Evolutionary conservation across 805 yeast species (phyloP).

Genomic region (Vanderwaltozyma polyspora): DNA sequence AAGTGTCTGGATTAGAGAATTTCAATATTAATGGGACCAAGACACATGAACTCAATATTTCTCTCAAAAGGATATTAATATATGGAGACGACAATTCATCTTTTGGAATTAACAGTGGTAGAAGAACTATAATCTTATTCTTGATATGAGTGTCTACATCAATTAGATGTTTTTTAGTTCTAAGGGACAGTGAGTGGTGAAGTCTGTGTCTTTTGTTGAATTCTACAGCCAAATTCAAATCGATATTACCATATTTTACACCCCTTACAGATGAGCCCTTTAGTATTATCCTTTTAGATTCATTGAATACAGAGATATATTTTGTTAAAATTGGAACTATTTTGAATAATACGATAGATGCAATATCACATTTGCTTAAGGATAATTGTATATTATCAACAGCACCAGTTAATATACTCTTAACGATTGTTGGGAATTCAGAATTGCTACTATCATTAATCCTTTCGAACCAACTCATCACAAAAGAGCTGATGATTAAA

Average conservation of each 20-base stretch:
- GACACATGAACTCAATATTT: constrained; percentile 50
- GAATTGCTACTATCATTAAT: constrained; percentile 27
- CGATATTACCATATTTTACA: constrained; percentile 20
- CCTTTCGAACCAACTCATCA: constrained; percentile 43
- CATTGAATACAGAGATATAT: constrained; percentile 45
- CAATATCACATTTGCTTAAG: constrained; percentile 36
- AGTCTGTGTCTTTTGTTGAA: constrained; percentile 31
- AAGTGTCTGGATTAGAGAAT: constrained; percentile 62
- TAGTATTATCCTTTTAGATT: constrained; percentile 28
- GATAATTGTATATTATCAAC: constrained; percentile 34
- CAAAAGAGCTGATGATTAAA: constrained; percentile 41
- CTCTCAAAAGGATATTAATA: constrained; percentile 43
- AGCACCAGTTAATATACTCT: constrained; percentile 32
- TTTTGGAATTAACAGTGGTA: constrained; percentile 41
- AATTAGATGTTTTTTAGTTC: constrained; percentile 24
- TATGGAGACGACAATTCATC: constrained; percentile 36
- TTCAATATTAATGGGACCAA: constrained; percentile 40
- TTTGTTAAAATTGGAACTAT: constrained; percentile 55
- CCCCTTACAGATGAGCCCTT: constrained; percentile 17
- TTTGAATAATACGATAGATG: constrained; percentile 45
- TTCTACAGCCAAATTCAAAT: constrained; percentile 33
- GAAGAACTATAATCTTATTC: constrained; percentile 25
- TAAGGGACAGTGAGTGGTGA: constrained; percentile 44
- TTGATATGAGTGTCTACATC: constrained; percentile 44
- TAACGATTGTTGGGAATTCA: constrained; percentile 32